Evolutionary conservation across 1,284 basidiomycete species (phyloP), one percentile per base, ranked within the genome.

Genomic region (Xerocomus minutiporus): DNA sequence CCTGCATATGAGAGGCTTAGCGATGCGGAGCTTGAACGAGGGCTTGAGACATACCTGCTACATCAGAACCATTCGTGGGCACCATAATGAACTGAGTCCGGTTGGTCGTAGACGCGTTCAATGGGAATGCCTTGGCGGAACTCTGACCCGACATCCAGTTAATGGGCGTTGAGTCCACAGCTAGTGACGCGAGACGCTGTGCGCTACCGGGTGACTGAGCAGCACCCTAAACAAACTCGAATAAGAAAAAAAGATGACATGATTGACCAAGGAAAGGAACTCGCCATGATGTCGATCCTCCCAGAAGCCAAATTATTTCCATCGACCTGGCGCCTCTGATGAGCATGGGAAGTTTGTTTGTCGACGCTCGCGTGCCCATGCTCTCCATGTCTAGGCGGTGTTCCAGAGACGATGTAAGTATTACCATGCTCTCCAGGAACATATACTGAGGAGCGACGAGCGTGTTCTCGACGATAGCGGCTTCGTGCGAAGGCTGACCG

Each of bases 91-190:
- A 71, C 59, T 74, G 72, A 1, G 83, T 84, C 47, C 68, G 68
- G 48, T 80, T 76, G 23, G 69, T 69, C 46, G 76, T 71, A 1
- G 83, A 83, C 5, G 82, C 84, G 57, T 79, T 78, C 47, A 86
- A 66, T 23, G 76, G 69, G 59, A 79, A 80, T 20, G 71, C 65
- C 40, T 57, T 54, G 5, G 43, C 39, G 36, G 52, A 48, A 40
- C 20, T 50, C 42, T 56, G 54, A 40, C 63, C 64, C 15, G 48
- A 58, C 9, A 48, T 50, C 54, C 65, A 65, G 51, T 71, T 63
- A 1, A 68, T 48, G 45, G 46, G 71, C 57, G 64, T 60, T 1
- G 68, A 59, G 23, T 75, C 74, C 41, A 81, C 61, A 2, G 73
- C 64, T 8, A 85, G 71, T 3, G 78, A 80, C 4, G 78, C 83